Conservation (phyloP, 495 filamentous ascomycete species). For the Clohesyomyces aquaticus region DNA sequence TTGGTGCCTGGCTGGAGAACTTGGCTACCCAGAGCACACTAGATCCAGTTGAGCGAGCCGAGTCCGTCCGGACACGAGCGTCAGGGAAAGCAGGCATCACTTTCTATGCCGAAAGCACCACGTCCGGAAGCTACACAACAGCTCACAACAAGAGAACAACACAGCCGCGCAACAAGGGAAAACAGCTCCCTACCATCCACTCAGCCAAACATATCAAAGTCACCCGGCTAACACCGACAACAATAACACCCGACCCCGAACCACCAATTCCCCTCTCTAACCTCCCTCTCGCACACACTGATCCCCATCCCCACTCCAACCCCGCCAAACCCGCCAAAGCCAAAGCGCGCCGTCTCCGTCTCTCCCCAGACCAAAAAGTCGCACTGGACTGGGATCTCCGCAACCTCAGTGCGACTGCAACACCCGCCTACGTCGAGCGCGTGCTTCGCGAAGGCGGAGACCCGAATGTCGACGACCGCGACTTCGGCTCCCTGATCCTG, state of each 20-base stretch:
- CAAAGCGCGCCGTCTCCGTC: background rate
- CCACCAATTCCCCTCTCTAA: background rate
- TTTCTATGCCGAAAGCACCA: constrained; percentile 6
- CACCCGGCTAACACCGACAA: background rate
- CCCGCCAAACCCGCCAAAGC: constrained; percentile 19
- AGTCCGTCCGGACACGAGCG: background rate
- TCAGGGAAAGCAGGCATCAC: background rate
- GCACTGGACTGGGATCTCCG: constrained; percentile 17
- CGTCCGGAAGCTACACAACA: background rate
- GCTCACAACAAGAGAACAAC: background rate
- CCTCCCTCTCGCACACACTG: background rate
- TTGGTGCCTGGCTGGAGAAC: background rate
- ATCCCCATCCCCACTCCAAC: background rate
- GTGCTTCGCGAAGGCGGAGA: constrained; percentile 19
- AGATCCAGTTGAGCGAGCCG: background rate
- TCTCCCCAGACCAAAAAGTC: constrained; percentile 12
- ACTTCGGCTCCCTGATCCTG: constrained; percentile 17
- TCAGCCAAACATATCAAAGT: background rate
- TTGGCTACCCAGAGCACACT: background rate
- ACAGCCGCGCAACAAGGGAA: background rate
- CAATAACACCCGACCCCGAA: background rate
- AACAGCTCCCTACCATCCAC: background rate
- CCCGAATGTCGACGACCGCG: constrained; percentile 17
- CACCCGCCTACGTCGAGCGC: constrained; percentile 7
- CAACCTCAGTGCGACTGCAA: background rate